Evolutionary conservation across 345 rosid species (phyloP).

Genomic region (Geranium rotundifolium): DNA sequence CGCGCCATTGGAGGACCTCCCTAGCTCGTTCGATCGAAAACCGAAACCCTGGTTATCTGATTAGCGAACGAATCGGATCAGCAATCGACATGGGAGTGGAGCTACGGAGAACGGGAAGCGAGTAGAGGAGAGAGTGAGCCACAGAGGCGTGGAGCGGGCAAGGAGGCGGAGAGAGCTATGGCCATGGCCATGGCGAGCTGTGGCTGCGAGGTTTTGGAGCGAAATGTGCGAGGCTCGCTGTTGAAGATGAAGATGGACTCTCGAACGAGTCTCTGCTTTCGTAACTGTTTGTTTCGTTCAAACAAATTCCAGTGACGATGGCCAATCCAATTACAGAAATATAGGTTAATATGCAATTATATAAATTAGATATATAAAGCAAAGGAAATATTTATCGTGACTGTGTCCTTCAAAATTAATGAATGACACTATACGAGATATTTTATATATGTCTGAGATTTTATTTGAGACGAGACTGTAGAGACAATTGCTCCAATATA

Average conservation of each 20-base stretch:
- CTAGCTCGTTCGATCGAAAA: background rate
- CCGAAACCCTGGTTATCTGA: background rate
- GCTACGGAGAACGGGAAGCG: background rate
- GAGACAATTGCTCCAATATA: too few relatives aligned
- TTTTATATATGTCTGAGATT: too few relatives aligned
- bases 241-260: background rate
- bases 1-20: background rate
- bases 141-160: background rate
- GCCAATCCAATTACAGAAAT: background rate
- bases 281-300: background rate
- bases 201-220: background rate
- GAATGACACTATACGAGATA: too few relatives aligned
- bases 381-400: too few relatives aligned
- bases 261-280: background rate
- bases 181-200: background rate
- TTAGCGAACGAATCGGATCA: background rate
- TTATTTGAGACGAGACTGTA: too few relatives aligned
- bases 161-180: background rate
- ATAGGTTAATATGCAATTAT: too few relatives aligned
- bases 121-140: background rate
- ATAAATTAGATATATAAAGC: too few relatives aligned
- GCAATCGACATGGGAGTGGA: background rate
- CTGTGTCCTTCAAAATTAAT: too few relatives aligned
- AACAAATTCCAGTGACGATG: background rate
- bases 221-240: too few relatives aligned